A percentile compares a stretch with the other conserved stretches of the same genome.
Evolutionary conservation across 345 rosid species (phyloP).

Genomic region (Laguncularia racemosa): DNA sequence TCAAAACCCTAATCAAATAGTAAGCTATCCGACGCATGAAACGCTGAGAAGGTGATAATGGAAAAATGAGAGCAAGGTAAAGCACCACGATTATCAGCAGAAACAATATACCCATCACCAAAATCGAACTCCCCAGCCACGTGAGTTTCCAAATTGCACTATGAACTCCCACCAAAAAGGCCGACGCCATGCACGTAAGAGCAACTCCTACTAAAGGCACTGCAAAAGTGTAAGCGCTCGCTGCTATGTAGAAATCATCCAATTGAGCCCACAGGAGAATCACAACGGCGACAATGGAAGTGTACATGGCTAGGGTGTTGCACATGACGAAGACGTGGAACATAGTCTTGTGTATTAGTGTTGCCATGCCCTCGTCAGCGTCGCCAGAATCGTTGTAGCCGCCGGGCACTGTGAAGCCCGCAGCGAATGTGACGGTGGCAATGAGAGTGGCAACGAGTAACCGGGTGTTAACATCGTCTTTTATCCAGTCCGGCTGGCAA

Average conservation of each 20-base stretch:
- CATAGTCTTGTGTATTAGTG: background rate
- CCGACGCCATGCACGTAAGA: conserved; percentile 5
- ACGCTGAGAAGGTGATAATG: background rate
- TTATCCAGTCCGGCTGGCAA: background rate
- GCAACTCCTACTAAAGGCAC: conserved; percentile 4
- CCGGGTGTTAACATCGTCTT: background rate
- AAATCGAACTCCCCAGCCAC: conserved; percentile 5
- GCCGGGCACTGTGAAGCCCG: conserved; percentile 11
- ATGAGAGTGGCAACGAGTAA: conserved; percentile 5
- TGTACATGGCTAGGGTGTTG: conserved; percentile 7
- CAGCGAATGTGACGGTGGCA: conserved; percentile 9
- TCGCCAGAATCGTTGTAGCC: conserved; percentile 4
- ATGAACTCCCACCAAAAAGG: conserved; percentile 7
- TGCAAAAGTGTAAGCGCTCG: background rate
- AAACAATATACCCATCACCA: conserved; percentile 1
- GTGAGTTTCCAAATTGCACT: conserved; percentile 2
- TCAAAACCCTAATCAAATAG: conserved; percentile 2
- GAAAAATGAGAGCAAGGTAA: background rate
- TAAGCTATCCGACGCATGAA: background rate
- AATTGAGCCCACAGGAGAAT: conserved; percentile 5
- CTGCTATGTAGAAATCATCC: background rate
- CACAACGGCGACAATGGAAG: conserved; percentile 2
- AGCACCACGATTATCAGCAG: background rate
- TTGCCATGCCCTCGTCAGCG: conserved; percentile 2
- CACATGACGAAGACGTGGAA: conserved; percentile 6